Evolutionary conservation across 768 basidiomycete genomes (phyloP).

Genomic region (Pleurotus eryngii): DNA sequence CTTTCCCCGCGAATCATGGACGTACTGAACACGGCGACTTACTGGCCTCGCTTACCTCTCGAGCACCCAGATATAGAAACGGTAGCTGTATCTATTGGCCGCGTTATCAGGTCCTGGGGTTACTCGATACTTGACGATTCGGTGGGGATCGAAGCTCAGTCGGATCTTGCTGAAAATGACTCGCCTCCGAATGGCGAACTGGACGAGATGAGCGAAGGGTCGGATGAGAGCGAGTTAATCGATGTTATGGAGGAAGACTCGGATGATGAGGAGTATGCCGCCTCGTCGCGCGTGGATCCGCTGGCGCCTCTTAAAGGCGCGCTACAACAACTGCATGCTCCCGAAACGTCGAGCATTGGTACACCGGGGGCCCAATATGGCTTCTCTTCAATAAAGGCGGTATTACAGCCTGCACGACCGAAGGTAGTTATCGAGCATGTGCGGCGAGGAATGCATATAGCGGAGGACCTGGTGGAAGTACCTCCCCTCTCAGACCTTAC

Average conservation of each 20-base stretch:
- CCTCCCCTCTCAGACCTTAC: conserved; percentile 47
- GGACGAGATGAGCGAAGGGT: conserved; percentile 24
- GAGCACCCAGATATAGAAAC: conserved; percentile 76
- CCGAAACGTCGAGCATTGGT: conserved; percentile 25
- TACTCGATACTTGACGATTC: conserved; percentile 69
- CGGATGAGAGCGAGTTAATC: conserved; percentile 58
- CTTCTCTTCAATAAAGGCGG: conserved; percentile 31
- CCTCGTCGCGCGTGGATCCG: conserved; percentile 35
- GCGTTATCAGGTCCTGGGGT: conserved; percentile 60
- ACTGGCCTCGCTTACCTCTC: conserved; percentile 71
- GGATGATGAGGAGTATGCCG: conserved; percentile 23
- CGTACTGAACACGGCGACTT: conserved; percentile 56
- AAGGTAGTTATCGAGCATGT: conserved; percentile 52
- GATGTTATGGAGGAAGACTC: conserved; percentile 66
- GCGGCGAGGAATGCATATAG: conserved; percentile 66
- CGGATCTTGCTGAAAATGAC: conserved; percentile 19
- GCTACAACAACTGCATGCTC: conserved; percentile 51
- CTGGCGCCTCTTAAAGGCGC: conserved; percentile 70
- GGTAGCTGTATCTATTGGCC: conserved; percentile 57
- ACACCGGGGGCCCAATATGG: conserved; percentile 25
- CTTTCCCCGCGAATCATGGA: conserved; percentile 60
- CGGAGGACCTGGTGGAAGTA: conserved; percentile 54
- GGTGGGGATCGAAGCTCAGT: conserved; percentile 51
- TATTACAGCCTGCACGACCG: conserved; percentile 16
- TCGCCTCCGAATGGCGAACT: conserved; percentile 14